Evolutionary conservation across 805 yeast genomes (phyloP).

Genomic region (Scheffersomyces stipitis): DNA sequence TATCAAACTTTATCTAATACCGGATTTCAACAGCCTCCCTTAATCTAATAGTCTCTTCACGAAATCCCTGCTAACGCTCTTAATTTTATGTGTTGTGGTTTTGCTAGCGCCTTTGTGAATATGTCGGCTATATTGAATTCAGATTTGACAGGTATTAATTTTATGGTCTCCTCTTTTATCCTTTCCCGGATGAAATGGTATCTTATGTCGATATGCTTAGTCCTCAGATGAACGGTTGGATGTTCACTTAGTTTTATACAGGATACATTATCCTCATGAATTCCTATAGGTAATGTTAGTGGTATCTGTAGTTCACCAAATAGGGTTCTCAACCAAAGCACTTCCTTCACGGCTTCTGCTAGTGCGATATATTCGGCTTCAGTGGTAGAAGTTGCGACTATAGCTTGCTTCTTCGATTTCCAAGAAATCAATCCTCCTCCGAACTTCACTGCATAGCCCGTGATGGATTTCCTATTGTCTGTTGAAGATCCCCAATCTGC

Average conservation of each 20-base stretch:
- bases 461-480: slow-evolving; percentile 5
- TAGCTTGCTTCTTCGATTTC: slow-evolving; percentile 12
- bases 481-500: slow-evolving; percentile 8
- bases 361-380: slow-evolving; percentile 13
- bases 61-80: too few relatives aligned
- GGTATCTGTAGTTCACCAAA: background rate
- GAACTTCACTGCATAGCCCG: slow-evolving; percentile 1
- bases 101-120: background rate
- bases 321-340: slow-evolving; percentile 7
- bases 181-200: background rate
- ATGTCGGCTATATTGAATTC: background rate
- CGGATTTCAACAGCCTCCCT: background rate
- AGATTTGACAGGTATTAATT: background rate
- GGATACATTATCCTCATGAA: background rate
- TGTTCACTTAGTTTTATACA: background rate
- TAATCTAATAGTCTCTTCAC: background rate
- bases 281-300: background rate
- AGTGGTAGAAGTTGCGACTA: slow-evolving; percentile 11
- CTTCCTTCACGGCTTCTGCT: slow-evolving; percentile 8
- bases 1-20: too few relatives aligned
- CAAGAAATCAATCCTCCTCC: slow-evolving; percentile 13
- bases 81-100: too few relatives aligned
- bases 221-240: background rate
- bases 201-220: background rate
- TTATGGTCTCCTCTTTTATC: background rate